Percentiles rank a stretch among this genome's conserved stretches.
Conservation (phyloP, 1,139 yeast species). For the Yamadazyma dendronema region DNA sequence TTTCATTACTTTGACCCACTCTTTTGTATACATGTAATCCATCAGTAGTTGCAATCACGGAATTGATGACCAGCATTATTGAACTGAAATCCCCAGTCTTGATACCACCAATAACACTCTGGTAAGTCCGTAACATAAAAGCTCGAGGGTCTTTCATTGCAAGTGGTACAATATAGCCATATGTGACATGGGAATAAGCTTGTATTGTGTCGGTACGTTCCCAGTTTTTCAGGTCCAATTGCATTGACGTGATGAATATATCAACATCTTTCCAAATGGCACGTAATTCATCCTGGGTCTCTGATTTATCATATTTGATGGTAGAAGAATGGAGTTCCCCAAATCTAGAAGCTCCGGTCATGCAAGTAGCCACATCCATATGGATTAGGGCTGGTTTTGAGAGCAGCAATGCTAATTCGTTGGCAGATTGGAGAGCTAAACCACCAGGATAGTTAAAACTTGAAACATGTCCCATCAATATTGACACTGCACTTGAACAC, state of each 20-base stretch:
- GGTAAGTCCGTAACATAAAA: background rate
- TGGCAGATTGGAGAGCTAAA: constrained; percentile 57
- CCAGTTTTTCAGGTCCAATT: constrained; percentile 24
- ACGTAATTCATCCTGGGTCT: constrained; percentile 35
- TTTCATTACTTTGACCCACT: constrained; percentile 14
- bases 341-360: constrained; percentile 83
- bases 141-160: background rate
- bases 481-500: constrained; percentile 38
- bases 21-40: constrained; percentile 30
- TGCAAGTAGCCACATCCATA: constrained; percentile 77
- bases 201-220: constrained; percentile 8
- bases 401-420: constrained; percentile 33
- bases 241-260: constrained; percentile 52
- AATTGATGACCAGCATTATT: background rate
- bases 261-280: constrained; percentile 56
- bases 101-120: background rate
- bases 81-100: background rate
- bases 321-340: constrained; percentile 49
- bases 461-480: constrained; percentile 59
- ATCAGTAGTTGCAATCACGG: background rate
- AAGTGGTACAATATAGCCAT: background rate
- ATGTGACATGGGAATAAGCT: background rate
- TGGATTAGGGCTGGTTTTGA: constrained; percentile 45
- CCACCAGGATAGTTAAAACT: constrained; percentile 91
- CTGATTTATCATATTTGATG: constrained; percentile 75